Evolutionary conservation across 2,329 filamentous ascomycete species (phyloP), one percentile per base, ranked within the genome.

Genomic region (Curvularia sp.): DNA sequence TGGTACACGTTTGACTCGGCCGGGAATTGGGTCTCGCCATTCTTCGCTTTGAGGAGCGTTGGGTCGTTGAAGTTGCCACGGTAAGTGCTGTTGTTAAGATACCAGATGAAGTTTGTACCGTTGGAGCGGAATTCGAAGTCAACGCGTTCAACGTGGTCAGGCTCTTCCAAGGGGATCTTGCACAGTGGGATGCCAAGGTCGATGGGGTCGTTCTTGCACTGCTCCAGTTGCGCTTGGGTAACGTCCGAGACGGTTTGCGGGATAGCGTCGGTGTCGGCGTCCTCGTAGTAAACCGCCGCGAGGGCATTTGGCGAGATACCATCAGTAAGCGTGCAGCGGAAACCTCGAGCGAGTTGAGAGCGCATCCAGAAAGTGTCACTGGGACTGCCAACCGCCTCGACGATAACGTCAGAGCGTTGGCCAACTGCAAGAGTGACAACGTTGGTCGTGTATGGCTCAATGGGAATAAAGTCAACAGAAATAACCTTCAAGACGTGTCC

Each of bases 221-320:
- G 44, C 7, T 62, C 55, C 5, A 67, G 60, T 35, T 67, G 64
- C 3, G 33, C 65, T 28, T 66, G 38, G 4, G 67, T 68, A 24
- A 67, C 66, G 22, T 57, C 49, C 2, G 66, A 65, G 41, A 82
- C 86, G 3, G 74, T 56, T 8, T 56, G 78, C 0, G 88, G 89
- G 1, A 79, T 56, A 18, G 77, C 72, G 44, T 73, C 76, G 1
- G 78, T 79, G 66, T 89, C 79, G 8, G 86, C 84, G 9, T 80
- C 68, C 43, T 88, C 81, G 72, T 91, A 92, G 77, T 88, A 89
- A 51, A 92, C 81, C 9, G 83, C 85, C 0, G 88, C 89, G 0
- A 67, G 53, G 35, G 67, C 68, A 26, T 67, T 66, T 1, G 68
- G 68, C 2, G 65, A 65, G 49, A 65, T 52, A 8, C 60, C 59